Evolutionary conservation across 1,139 yeast genomes (phyloP), one percentile per base, ranked within the genome.

Genomic region (Sugiyamaella grinbergsii): DNA sequence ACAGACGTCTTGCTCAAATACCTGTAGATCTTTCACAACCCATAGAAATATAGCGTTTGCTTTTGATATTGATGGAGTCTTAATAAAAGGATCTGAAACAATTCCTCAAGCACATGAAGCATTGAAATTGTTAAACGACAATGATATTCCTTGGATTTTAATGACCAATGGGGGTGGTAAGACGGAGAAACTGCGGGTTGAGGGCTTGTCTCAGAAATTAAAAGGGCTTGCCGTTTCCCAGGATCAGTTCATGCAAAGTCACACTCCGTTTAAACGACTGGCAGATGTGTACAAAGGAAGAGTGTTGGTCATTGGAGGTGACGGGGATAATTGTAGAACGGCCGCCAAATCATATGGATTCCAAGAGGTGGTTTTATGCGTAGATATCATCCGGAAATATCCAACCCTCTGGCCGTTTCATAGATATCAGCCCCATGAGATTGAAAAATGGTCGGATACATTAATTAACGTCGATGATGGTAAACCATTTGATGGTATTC

Each of bases 81-180:
- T 93, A 29, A 66, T 93, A 16, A 79, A 94, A 53, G 96, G 98
- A 15, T 73, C 79, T 23, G 74, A 74, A 42, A 80, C 91, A 0
- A 79, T 93, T 42, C 82, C 84, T 0, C 77, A 76, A 41, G 97
- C 96, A 1, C 71, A 71, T 20, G 74, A 75, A 13, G 88, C 97
- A 0, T 71, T 93, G 23, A 71, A 74, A 34, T 67, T 80, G 22
- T 74, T 93, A 47, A 74, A 83, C 51, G 56, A 72, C 3, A 65
- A 76, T 31, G 72, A 76, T n/a, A 72, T 91, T 11, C 98, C 98
- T 0, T 93, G 82, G 73, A 81, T 90, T 19, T 67, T 93, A 42
- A 73, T 93, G 65, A 93, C 98, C 18, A 93, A 93, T 65, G 98
- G 98, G 23, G 98, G 98, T 5, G 98, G 98, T 2, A 77, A 78